A percentile compares a stretch with the other conserved stretches of the same genome.
Evolutionary conservation across 495 filamentous ascomycete species (phyloP).

Genomic region (Trichoderma erinaceum): DNA sequence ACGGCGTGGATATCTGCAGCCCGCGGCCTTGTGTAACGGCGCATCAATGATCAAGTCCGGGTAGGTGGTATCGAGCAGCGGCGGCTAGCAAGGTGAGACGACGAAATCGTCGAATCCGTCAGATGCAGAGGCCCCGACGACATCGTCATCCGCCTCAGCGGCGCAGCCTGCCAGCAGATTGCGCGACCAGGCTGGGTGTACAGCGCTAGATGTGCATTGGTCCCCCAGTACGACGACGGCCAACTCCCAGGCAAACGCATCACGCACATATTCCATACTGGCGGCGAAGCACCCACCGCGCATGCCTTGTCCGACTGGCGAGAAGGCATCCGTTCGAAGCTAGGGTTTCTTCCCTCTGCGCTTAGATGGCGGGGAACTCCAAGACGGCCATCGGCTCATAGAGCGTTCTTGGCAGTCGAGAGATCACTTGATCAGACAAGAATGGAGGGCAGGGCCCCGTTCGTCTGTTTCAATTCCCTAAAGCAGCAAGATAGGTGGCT

Average conservation of each 20-base stretch:
- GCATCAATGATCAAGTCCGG: background rate
- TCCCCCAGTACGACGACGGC: background rate
- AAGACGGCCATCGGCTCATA: background rate
- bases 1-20: background rate
- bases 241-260: background rate
- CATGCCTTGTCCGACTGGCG: background rate
- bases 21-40: slow-evolving; percentile 2
- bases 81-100: slow-evolving; percentile 5
- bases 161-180: too few species aligned
- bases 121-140: background rate
- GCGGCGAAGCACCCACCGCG: background rate
- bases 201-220: background rate
- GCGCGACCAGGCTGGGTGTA: background rate
- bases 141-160: background rate
- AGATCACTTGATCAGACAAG: slow-evolving; percentile 6
- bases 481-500: slow-evolving; percentile 3
- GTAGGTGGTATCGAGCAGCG: background rate
- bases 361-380: slow-evolving; percentile 9
- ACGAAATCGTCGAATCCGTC: background rate
- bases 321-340: slow-evolving; percentile 2
- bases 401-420: slow-evolving; percentile 6
- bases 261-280: slow-evolving; percentile 7
- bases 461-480: background rate
- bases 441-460: background rate
- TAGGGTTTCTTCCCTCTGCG: background rate